Evolutionary conservation across 352 stramenopile genomes (phyloP), one percentile per base, ranked within the genome.

Genomic region (Phytophthora meadii): DNA sequence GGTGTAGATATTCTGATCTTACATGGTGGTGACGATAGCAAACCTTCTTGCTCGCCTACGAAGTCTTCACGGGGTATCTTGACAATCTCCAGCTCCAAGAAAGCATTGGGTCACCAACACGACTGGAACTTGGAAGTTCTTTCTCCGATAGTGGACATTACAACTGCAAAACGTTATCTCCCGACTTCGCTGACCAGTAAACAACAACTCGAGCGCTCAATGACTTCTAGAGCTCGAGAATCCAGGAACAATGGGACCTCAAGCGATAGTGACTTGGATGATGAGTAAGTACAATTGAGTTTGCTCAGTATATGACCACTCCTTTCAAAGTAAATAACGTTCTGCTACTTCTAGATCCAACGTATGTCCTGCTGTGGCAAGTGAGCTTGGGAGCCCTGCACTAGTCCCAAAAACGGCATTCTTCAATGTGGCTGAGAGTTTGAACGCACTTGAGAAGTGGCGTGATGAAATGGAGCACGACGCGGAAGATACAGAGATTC

Each of bases 361-460:
- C 17, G 24, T 51, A 3, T 62, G 60, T 34, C 50, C 54, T 40
- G 37, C 46, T 1, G 53, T 52, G 5, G 54, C 54, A 19, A 51
- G 28, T 1, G 65, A 30, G 28, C 62, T 59, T 12, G 50, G 45
- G 10, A 65, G 56, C 2, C 62, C 59, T 27, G 47, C 42, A 15
- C 15, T n/a, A n/a, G 50, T 61, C 36, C 71, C 63, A 10, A 71
- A 73, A 58, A 64, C 61, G 53, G 34, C 68, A 9, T 90, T 92
- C 47, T 92, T 93, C 66, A 89, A 93, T 62, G 81, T 93, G 14
- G 74, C 72, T 0, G 76, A 87, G 55, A 93, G 84, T 55, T 60
- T 93, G 32, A 74, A 89, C 39, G 84, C 82, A 15, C 90, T 93
- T 59, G 79, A 89, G 51, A 78, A 80, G 34, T 93, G 84, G 82